Evolutionary conservation across 2,329 filamentous ascomycete species (phyloP), one percentile per base, ranked within the genome.

Genomic region (Metarhizium brunneum): DNA sequence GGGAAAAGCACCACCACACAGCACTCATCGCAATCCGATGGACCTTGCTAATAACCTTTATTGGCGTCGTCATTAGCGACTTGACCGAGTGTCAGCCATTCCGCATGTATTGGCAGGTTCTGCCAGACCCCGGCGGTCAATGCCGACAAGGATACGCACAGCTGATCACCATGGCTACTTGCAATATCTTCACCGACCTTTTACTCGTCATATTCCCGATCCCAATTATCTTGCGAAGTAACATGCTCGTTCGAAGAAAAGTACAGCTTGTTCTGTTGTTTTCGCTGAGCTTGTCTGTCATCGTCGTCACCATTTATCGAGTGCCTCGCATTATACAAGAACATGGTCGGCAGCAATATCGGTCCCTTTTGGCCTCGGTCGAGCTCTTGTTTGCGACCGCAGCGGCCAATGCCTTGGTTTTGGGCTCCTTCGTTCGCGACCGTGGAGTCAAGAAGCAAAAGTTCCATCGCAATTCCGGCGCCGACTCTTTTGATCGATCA

Each of bases 401-500:
- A 0, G 87, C 95, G 0, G 89, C 92, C 13, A 99, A 97, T 67
- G 86, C 87, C 3, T 79, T 99, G 20, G 88, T 96, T 1, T 81
- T 99, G 2, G 92, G 92, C 13, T 95, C 92, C 0, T 97, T 97
- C 65, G 84, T 97, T 32, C 83, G 92, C 14, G 92, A 97, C 68
- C 83, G 90, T 54, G 94, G 94, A 30, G 76, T 91, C 45, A 97
- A 97, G 77, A 96, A 95, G 71, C 80, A 81, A 56, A 94, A 90
- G 66, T 96, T 88, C 73, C 86, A 86, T 54, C 80, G 83, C 58
- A 77, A 78, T 16, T 83, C 85, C 1, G 73, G 80, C 4, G 79
- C 80, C 47, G 82, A 83, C 45, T 91, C 88, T 1, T 73, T 87
- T 43, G 85, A 83, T 52, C 76, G 67, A 14, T 58, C 64, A 13